A percentile compares a stretch with the other conserved stretches of the same genome.
These are phyloP conservation scores for Rubroboletus pulcherrimus DNA, from an alignment of 768 basidiomycete species.

Conservation along the genomic window DNA sequence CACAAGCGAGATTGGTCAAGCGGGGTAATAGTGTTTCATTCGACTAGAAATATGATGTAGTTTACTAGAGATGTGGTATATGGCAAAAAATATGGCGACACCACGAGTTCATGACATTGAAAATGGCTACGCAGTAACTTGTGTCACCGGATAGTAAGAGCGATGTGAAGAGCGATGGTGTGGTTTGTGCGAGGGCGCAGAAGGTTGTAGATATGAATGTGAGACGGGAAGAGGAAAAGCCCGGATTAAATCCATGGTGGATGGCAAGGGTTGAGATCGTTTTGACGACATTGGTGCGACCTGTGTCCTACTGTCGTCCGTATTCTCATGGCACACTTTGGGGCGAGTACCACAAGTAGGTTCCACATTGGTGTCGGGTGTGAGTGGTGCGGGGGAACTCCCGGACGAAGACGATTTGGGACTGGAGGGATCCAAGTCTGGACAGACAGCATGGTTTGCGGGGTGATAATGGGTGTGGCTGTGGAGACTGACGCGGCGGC, in stretches of 20 bases:
- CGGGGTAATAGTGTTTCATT: not conserved
- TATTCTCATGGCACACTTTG: slow-evolving; percentile 28
- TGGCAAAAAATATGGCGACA: slow-evolving; percentile 35
- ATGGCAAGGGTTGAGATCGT: slow-evolving; percentile 22
- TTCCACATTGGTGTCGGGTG: slow-evolving; percentile 26
- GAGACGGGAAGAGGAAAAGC: slow-evolving; percentile 47
- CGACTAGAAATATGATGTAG: not conserved
- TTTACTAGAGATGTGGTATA: slow-evolving; percentile 22
- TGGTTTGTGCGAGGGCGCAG: slow-evolving; percentile 23
- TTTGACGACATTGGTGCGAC: slow-evolving; percentile 23
- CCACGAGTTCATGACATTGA: slow-evolving; percentile 17
- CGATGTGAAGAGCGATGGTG: slow-evolving; percentile 27
- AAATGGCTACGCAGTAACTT: slow-evolving; percentile 22
- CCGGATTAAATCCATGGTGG: slow-evolving; percentile 42
- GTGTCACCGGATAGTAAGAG: slow-evolving; percentile 15
- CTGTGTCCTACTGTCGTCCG: slow-evolving; percentile 26
- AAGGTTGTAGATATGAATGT: slow-evolving; percentile 19
- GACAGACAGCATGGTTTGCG: slow-evolving; percentile 29
- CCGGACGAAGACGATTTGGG: slow-evolving; percentile 37
- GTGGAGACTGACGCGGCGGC: slow-evolving; percentile 25
- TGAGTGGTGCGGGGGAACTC: slow-evolving; percentile 33
- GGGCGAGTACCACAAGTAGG: slow-evolving; percentile 18
- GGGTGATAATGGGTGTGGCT: slow-evolving; percentile 16
- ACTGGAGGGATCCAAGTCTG: slow-evolving; percentile 43
- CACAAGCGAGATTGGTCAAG: not conserved